Evolutionary conservation across 1,284 basidiomycete genomes (phyloP).

Genomic region (Leccinum griseonigrum): DNA sequence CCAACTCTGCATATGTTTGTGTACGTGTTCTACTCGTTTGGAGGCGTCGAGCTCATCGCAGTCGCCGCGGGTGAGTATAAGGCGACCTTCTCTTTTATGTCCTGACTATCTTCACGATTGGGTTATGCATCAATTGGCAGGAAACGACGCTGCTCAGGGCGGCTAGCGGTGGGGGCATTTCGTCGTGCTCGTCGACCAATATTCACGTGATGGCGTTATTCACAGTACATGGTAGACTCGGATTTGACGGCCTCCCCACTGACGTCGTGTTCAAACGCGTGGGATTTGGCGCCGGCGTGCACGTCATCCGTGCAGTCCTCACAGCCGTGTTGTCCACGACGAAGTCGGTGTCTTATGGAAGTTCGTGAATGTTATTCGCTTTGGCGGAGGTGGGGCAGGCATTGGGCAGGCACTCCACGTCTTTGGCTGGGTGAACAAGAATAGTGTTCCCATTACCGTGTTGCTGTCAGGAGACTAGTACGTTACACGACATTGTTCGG

Average conservation of each 20-base stretch:
- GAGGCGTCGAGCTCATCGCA: constrained; percentile 73
- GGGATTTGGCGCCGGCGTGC: constrained; percentile 55
- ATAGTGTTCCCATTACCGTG: constrained; percentile 58
- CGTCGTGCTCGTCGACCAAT: not conserved
- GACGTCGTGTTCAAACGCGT: constrained; percentile 59
- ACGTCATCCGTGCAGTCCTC: constrained; percentile 59
- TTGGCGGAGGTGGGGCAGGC: constrained; percentile 44
- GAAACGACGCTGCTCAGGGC: constrained; percentile 48
- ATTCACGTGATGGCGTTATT: not conserved
- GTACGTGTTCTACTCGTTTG: constrained; percentile 65
- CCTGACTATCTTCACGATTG: constrained; percentile 54
- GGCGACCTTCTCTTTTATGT: constrained; percentile 69
- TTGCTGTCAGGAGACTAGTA: no score
- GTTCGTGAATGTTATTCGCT: constrained; percentile 59
- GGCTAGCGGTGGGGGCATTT: constrained; percentile 36
- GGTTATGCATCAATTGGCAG: constrained; percentile 51
- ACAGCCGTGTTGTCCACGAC: constrained; percentile 63
- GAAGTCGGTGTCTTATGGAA: constrained; percentile 62
- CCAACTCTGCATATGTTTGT: constrained; percentile 54
- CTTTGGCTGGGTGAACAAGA: constrained; percentile 52
- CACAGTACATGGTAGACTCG: constrained; percentile 32
- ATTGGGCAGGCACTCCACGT: constrained; percentile 36
- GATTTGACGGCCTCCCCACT: constrained; percentile 52
- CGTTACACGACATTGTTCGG: not conserved
- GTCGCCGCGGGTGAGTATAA: constrained; percentile 65